Conservation (phyloP, 768 basidiomycete species). For the Mycena leptocephala region DNA sequence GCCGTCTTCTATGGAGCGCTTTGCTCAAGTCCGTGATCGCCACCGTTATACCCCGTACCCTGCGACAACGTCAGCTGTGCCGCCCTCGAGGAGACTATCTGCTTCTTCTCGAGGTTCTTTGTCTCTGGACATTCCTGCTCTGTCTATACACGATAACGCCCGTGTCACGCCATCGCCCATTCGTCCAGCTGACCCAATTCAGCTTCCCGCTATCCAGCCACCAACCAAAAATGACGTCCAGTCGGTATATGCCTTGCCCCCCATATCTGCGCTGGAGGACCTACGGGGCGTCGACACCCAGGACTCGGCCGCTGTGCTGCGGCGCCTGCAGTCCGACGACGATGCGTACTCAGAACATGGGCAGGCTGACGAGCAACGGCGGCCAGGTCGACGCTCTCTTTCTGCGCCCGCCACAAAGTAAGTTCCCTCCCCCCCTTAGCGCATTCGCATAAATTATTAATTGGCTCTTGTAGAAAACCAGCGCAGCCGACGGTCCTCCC, state of each 20-base stretch:
- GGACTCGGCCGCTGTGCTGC: constrained; percentile 78
- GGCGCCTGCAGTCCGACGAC: constrained; percentile 70
- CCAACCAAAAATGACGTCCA: constrained; percentile 47
- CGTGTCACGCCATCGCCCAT: constrained; percentile 59
- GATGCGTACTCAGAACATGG: constrained; percentile 45
- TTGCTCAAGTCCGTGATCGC: neutral
- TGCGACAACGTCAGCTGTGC: constrained; percentile 30
- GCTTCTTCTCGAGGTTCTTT: constrained; percentile 44
- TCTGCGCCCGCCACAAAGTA: constrained; percentile 57
- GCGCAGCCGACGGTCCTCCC: constrained; percentile 28
- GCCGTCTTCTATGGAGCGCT: constrained; percentile 1
- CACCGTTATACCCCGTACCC: constrained; percentile 64
- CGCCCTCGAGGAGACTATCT: constrained; percentile 17
- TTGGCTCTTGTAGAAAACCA: constrained; percentile 22
- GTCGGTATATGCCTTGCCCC: constrained; percentile 72
- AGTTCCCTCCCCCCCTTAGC: neutral
- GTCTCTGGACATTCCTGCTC: constrained; percentile 53
- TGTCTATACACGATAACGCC: constrained; percentile 48
- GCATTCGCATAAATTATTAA: constrained; percentile 24
- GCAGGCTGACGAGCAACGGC: constrained; percentile 45
- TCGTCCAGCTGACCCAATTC: neutral
- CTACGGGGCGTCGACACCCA: constrained; percentile 65
- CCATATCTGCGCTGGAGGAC: constrained; percentile 80
- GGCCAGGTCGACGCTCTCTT: constrained; percentile 61
- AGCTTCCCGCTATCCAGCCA: constrained; percentile 44